These are phyloP conservation scores for Termitomyces bulborhizus DNA, from an alignment of 768 basidiomycete species.

Conservation along the genomic window DNA sequence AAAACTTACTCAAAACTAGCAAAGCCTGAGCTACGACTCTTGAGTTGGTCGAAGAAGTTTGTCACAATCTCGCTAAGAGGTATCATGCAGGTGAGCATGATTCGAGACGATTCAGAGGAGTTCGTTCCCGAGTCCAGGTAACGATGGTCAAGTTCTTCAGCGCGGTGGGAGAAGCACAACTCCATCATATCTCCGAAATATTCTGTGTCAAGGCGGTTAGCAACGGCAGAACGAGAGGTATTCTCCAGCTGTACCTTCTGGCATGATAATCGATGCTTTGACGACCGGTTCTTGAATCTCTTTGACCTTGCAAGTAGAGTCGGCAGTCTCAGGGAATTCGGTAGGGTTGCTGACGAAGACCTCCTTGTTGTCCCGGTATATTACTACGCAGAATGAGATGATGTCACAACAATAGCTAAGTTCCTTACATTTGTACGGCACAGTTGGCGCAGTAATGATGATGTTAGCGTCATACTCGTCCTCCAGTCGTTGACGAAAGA, in stretches of 20 bases:
- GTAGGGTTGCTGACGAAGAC: constrained; percentile 85
- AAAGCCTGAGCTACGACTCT: constrained; percentile 87
- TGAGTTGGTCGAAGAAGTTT: constrained; percentile 92
- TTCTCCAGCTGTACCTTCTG: constrained; percentile 56
- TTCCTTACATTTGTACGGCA: constrained; percentile 77
- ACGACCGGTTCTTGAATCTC: constrained; percentile 91
- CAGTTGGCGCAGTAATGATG: constrained; percentile 93
- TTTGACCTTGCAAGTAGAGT: constrained; percentile 53
- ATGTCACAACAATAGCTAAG: constrained; percentile 1
- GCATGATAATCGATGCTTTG: constrained; percentile 89
- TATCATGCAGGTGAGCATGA: constrained; percentile 77
- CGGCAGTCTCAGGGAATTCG: constrained; percentile 84
- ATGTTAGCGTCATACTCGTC: constrained; percentile 95
- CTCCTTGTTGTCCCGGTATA: constrained; percentile 58
- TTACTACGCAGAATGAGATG: constrained; percentile 40
- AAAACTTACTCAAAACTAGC: constrained; percentile 80
- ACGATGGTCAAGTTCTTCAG: constrained; percentile 74
- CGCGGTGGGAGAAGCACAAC: constrained; percentile 82
- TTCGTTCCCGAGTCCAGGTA: constrained; percentile 60
- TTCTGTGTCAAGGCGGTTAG: constrained; percentile 37
- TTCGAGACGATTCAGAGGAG: constrained; percentile 47
- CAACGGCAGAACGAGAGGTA: not conserved
- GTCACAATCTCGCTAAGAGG: constrained; percentile 92
- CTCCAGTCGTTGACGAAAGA: constrained; percentile 91
- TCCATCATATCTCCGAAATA: constrained; percentile 97